These are phyloP conservation scores for Sambucus nigra DNA, from an alignment of 129 eudicot species.

Conservation along the genomic window DNA sequence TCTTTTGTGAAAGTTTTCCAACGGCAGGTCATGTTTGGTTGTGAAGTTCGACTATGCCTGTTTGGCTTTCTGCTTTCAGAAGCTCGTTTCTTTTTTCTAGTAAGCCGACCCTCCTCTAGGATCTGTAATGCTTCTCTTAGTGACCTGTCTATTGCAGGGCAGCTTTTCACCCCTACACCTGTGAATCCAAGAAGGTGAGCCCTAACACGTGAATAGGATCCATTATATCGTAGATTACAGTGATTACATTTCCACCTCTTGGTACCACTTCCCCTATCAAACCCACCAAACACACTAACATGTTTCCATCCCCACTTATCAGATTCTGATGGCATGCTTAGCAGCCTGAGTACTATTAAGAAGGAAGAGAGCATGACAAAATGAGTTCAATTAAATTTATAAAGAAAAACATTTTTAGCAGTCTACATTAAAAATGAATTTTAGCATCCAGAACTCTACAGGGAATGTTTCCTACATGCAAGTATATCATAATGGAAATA, in stretches of 20 bases:
- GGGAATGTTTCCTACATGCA: too few relatives aligned
- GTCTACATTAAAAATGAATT: too few relatives aligned
- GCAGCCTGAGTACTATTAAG: background rate
- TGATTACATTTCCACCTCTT: constrained; percentile 22
- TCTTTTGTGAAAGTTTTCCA: constrained; percentile 10
- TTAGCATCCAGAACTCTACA: too few relatives aligned
- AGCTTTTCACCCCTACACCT: constrained; percentile 19
- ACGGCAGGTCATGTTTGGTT: background rate
- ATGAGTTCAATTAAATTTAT: background rate
- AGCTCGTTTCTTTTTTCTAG: constrained; percentile 11
- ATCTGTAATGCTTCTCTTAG: constrained; percentile 15
- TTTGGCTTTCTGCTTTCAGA: background rate
- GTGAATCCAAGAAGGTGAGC: constrained; percentile 23
- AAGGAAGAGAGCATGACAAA: background rate
- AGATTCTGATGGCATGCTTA: constrained; percentile 10
- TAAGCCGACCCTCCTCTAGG: constrained; percentile 12
- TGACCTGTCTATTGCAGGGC: constrained; percentile 20
- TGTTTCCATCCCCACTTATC: constrained; percentile 26
- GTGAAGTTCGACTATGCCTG: constrained; percentile 3
- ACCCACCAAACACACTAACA: constrained; percentile 12
- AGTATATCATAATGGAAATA: too few relatives aligned
- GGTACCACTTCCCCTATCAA: constrained; percentile 18
- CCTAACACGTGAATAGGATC: constrained; percentile 4
- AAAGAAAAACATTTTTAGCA: too few relatives aligned
- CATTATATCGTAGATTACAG: constrained; percentile 13